Base-by-base conservation (phyloP, 1,139 yeast genomes). In the Taphrina communis region DNA sequence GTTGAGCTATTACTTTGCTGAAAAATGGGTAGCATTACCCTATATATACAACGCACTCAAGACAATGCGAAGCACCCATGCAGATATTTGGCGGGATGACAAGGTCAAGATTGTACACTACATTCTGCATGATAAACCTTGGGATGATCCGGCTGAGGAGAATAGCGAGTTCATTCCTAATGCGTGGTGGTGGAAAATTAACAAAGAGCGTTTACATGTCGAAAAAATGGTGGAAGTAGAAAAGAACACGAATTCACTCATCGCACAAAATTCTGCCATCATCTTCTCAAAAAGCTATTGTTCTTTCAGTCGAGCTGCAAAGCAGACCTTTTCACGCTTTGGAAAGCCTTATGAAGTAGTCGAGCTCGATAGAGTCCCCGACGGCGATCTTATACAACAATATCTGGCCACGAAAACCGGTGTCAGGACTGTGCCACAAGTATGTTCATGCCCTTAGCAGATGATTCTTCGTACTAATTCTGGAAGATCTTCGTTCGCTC, bases 101-200 rank as follows among this genome's bases (percentile, higher is more conserved):
- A 80, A 80, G 70, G 85, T 85, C 69, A 84, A 84, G 73, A 84
- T 83, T 70, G 78, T 85, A 52, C 88, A 85, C 74, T 85, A 82
- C 73, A 85, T 85, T 46, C 72, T 84, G 61, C 44, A 41, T 21
- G 80, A 81, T 11, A 85, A 85, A 76, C 88, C 88, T 1, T 85
- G 88, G 88, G 82, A 84, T 55, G 74, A 76, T n/a, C 74, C 71
- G 6, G 62, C 59, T 6, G 66, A 70, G 36, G 39, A 75, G 71
- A 41, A 80, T 77, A 81, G 81, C 69, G 70, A 75, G 7, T 61
- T 60, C 58, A 52, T 57, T 8, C 65, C 70, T 7, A 55, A 68
- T 36, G 19, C 35, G 42, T 76, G 75, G 73, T 81, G 83, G 83
- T 81, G 82, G 82, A 74, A 75, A 65, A 72, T 77, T 55, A 79